phyloP scores from a whole-genome alignment of 1,139 yeast species.

The Spencermartinsiella ligniputridi region DNA sequence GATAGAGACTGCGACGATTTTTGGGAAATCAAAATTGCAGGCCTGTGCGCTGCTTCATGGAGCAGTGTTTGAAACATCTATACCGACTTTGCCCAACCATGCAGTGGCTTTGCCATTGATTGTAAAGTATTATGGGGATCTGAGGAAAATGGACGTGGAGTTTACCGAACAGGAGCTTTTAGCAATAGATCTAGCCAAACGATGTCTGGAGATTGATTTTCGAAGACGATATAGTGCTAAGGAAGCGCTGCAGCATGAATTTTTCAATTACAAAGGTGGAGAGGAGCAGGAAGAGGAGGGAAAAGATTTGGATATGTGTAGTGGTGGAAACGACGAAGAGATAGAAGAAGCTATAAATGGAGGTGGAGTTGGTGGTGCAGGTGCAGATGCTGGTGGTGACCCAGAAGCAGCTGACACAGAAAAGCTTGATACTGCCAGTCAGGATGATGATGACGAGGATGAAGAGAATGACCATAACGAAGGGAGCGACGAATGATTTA shows the following conservation, averaged over 20 bases:
- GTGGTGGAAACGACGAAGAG: slow-evolving; percentile 3
- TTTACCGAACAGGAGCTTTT: slow-evolving; percentile 28
- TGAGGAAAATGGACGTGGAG: slow-evolving; percentile 5
- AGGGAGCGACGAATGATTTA: not conserved
- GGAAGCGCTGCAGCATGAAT: slow-evolving; percentile 51
- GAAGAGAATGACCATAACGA: slow-evolving; percentile 1
- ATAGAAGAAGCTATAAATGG: not conserved
- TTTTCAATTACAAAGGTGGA: slow-evolving; percentile 37
- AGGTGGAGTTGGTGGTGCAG: slow-evolving; percentile 1
- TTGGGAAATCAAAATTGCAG: slow-evolving; percentile 71
- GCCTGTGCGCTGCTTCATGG: slow-evolving; percentile 85
- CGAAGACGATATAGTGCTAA: slow-evolving; percentile 51
- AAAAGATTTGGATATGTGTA: not conserved
- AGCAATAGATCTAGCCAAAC: slow-evolving; percentile 51
- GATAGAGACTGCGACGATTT: slow-evolving; percentile 76
- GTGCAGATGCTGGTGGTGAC: slow-evolving; percentile 2
- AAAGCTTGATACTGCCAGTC: slow-evolving; percentile 3
- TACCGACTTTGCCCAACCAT: slow-evolving; percentile 41
- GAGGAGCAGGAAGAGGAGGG: not conserved
- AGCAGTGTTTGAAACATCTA: slow-evolving; percentile 69
- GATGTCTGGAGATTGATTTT: slow-evolving; percentile 56
- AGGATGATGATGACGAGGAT: slow-evolving; percentile 1
- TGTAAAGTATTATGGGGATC: slow-evolving; percentile 33
- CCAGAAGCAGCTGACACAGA: slow-evolving; percentile 7
- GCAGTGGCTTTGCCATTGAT: slow-evolving; percentile 35